phyloP scores from a whole-genome alignment of 2,329 filamentous ascomycete species.

The Epichloe bromicola region DNA sequence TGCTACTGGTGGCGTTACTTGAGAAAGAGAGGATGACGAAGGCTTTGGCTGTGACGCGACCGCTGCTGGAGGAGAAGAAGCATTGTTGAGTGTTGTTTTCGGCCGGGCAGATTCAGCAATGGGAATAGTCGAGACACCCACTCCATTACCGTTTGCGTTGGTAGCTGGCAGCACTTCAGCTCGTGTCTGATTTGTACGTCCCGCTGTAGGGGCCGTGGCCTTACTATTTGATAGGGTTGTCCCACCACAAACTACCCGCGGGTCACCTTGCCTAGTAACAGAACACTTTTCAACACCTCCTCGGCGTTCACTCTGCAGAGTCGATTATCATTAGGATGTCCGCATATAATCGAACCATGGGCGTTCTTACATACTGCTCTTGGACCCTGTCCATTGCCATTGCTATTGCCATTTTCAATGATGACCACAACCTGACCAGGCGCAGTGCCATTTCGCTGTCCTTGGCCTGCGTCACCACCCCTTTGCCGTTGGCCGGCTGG shows the following conservation, averaged over 20 bases:
- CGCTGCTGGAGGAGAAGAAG: not conserved
- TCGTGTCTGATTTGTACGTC: not conserved
- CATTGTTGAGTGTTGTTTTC: conserved; percentile 13
- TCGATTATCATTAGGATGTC: not conserved
- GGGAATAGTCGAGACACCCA: conserved; percentile 19
- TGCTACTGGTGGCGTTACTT: not conserved
- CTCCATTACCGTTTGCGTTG: conserved; percentile 13
- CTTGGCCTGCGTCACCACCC: not conserved
- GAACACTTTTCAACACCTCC: not conserved
- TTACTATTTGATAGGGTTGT: not conserved
- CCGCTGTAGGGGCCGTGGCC: not conserved
- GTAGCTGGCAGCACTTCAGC: not conserved
- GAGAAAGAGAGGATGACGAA: not conserved
- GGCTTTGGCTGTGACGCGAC: not conserved
- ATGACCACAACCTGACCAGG: not conserved
- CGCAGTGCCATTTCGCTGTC: not conserved
- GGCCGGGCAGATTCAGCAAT: conserved; percentile 14
- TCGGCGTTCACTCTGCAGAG: not conserved
- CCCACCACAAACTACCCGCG: not conserved
- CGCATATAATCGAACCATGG: not conserved
- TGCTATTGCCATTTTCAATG: not conserved
- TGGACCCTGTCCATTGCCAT: not conserved
- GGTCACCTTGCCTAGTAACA: not conserved
- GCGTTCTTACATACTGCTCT: not conserved
- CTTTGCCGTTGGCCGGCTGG: no score